phyloP scores from a whole-genome alignment of 352 stramenopile species.

The Globisporangium apiculatum region DNA sequence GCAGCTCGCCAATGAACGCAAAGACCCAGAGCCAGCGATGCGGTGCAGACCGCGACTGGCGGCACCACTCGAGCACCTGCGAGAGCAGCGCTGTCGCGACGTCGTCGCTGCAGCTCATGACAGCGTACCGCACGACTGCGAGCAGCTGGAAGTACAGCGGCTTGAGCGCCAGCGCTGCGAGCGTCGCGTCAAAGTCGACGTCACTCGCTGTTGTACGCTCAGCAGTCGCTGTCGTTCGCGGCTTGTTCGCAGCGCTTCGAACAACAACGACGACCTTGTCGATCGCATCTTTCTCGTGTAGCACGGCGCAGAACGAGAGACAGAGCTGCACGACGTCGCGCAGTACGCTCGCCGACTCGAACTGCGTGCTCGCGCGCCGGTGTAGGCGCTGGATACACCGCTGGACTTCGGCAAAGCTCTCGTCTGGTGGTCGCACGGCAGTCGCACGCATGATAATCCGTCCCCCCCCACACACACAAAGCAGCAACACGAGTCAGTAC shows the following conservation, averaged over 20 bases:
- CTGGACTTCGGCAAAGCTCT: constrained; percentile 28
- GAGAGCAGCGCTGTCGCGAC: constrained; percentile 16
- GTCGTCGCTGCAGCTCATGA: constrained; percentile 25
- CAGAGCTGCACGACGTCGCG: constrained; percentile 38
- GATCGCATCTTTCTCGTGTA: constrained; percentile 36
- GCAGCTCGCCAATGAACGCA: constrained; percentile 30
- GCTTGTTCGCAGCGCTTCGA: too few relatives aligned
- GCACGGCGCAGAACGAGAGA: constrained; percentile 26
- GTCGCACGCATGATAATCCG: neutral
- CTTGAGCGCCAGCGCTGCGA: constrained; percentile 30
- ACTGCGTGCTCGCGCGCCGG: constrained; percentile 26
- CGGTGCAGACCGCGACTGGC: constrained; percentile 14
- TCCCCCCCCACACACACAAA: neutral
- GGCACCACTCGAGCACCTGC: constrained; percentile 46
- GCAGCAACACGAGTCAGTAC: too few relatives aligned
- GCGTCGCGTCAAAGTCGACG: constrained; percentile 27
- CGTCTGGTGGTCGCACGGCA: constrained; percentile 4
- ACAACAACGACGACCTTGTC: constrained; percentile 17
- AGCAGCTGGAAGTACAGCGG: constrained; percentile 40
- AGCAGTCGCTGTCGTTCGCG: too few relatives aligned
- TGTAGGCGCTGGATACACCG: constrained; percentile 31
- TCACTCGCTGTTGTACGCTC: neutral
- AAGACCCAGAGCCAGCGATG: constrained; percentile 47
- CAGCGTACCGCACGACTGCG: constrained; percentile 27
- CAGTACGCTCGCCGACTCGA: constrained; percentile 20